These are phyloP conservation scores for Ogataea nonfermentans DNA, from an alignment of 805 yeast genomes.

Conservation along the genomic window DNA sequence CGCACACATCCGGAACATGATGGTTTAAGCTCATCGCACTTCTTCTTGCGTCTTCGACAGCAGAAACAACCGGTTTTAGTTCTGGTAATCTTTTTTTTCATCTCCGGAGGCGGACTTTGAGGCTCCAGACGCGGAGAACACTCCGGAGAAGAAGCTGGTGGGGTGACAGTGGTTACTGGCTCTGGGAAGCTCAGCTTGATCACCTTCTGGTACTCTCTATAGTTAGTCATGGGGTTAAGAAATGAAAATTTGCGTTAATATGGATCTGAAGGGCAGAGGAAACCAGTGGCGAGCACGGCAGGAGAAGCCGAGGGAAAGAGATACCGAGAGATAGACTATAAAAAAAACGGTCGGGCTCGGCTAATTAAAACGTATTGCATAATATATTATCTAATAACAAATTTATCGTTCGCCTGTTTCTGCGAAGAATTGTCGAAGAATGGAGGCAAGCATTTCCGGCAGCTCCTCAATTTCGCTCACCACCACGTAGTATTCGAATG, in stretches of 20 bases:
- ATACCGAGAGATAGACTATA: conserved; percentile 8
- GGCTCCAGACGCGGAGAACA: conserved; percentile 22
- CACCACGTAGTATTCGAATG: conserved; percentile 94
- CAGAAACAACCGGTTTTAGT: conserved; percentile 40
- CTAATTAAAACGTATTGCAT: neutral
- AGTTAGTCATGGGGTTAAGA: conserved; percentile 25
- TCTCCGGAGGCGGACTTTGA: conserved; percentile 2
- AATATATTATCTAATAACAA: neutral
- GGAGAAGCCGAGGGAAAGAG: conserved; percentile 6
- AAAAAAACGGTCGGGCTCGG: neutral
- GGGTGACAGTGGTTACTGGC: conserved; percentile 15
- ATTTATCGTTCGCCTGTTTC: conserved; percentile 38
- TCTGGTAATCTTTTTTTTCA: conserved; percentile 33
- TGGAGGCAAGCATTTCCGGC: conserved; percentile 87
- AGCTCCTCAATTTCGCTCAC: conserved; percentile 85
- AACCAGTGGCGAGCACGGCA: too few species aligned
- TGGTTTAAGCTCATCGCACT: conserved; percentile 37
- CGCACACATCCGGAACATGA: conserved; percentile 36
- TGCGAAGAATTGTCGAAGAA: conserved; percentile 87
- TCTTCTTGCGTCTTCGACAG: conserved; percentile 39
- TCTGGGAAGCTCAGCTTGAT: conserved; percentile 23
- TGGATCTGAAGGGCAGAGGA: neutral
- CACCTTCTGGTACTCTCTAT: conserved; percentile 35
- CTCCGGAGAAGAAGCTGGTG: conserved; percentile 23
- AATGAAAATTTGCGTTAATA: conserved; percentile 6